Evolutionary conservation across 179 eudicot species (phyloP).

Genomic region (Carnegiea gigantea): DNA sequence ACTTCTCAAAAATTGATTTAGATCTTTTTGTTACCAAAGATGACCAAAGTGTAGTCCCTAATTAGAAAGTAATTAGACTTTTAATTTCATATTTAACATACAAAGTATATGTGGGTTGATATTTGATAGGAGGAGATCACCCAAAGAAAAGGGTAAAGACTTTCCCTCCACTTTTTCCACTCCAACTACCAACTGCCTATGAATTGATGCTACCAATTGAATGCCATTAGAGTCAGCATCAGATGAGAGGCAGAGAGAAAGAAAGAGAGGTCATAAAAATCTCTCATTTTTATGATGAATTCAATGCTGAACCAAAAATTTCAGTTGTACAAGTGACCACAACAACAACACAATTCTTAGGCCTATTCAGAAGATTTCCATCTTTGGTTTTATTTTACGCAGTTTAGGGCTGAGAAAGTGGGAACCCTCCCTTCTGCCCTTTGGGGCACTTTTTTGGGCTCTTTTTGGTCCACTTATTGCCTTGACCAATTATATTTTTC

Average conservation of each 20-base stretch:
- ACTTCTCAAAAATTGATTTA: not conserved
- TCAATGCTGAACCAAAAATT: constrained; percentile 12
- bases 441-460: not conserved
- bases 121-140: not conserved
- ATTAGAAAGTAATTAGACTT: not conserved
- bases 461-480: not conserved
- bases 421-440: constrained; percentile 1
- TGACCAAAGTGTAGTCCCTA: not conserved
- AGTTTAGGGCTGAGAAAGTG: not conserved
- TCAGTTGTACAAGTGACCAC: constrained; percentile 21
- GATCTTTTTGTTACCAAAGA: not conserved
- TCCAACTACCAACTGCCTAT: constrained; percentile 31
- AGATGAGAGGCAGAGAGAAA: not conserved
- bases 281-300: constrained; percentile 8
- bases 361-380: not conserved
- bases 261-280: not conserved
- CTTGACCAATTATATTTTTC: not conserved
- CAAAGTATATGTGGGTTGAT: no score
- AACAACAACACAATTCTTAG: not conserved
- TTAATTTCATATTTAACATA: no score
- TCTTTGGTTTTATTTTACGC: not conserved
- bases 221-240: constrained; percentile 23
- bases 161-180: not conserved
- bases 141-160: constrained; percentile 14
- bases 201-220: constrained; percentile 18